Conservation (phyloP, 192 early-diverging fungal species). For the Linnemannia hyalina region DNA sequence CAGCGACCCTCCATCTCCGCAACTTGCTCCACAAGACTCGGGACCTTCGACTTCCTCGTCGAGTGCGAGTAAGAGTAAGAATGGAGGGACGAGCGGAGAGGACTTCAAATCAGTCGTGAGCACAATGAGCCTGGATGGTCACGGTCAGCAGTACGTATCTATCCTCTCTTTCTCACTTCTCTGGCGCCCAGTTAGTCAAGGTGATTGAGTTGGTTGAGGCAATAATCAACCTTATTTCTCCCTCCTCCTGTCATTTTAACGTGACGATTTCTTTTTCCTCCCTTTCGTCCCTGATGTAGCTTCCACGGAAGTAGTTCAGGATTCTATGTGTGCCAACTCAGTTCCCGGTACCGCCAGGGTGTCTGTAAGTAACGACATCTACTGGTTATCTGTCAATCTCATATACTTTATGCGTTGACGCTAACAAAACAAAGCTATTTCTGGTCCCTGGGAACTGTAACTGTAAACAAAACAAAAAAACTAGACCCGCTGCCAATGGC, state of each 20-base stretch:
- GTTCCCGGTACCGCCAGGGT: conserved; percentile 68
- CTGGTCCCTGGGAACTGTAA: neutral
- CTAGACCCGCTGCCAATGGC: conserved; percentile 55
- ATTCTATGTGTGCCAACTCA: conserved; percentile 79
- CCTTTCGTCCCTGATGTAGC: conserved; percentile 27
- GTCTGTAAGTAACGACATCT: conserved; percentile 33
- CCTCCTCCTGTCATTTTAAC: neutral
- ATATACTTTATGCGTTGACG: neutral
- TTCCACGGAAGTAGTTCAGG: conserved; percentile 84
- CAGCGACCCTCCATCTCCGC: conserved; percentile 35
- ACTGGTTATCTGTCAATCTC: neutral
- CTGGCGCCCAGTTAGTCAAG: neutral
- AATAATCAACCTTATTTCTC: conserved; percentile 28
- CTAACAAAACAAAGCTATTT: neutral
- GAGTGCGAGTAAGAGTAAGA: neutral
- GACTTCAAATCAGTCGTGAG: conserved; percentile 72
- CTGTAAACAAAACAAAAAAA: neutral
- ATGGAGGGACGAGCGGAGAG: conserved; percentile 34
- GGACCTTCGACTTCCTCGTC: conserved; percentile 1
- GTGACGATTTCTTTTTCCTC: neutral
- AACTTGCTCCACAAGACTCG: conserved; percentile 29
- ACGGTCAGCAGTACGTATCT: conserved; percentile 66
- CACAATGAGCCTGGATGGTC: conserved; percentile 78
- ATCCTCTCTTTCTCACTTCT: too few relatives aligned
- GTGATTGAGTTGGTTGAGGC: neutral